Conservation (phyloP, 495 filamentous ascomycete genomes). For the Darksidea phi region DNA sequence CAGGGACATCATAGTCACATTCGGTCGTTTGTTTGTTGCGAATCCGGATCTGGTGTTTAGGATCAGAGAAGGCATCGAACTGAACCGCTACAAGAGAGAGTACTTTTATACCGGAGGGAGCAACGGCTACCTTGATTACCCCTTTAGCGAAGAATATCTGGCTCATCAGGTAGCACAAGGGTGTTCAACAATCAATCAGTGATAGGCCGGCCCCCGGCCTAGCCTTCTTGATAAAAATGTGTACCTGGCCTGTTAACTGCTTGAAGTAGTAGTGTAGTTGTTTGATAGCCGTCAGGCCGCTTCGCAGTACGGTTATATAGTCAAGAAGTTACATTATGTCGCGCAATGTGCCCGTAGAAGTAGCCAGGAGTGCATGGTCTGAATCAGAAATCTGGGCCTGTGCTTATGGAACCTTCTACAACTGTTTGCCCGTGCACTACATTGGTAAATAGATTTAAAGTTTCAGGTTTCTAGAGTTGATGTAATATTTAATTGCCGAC, state of each 20-base stretch:
- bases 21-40: conserved; percentile 65
- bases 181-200: background rate
- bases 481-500: too few relatives aligned
- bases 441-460: too few relatives aligned
- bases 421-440: too few relatives aligned
- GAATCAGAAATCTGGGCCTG: too few relatives aligned
- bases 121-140: conserved; percentile 66
- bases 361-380: too few relatives aligned
- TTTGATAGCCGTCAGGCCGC: too few relatives aligned
- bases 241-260: background rate
- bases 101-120: conserved; percentile 58
- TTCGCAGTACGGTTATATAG: too few relatives aligned
- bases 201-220: background rate
- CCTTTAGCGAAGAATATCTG: conserved; percentile 56
- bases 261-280: background rate
- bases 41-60: conserved; percentile 71
- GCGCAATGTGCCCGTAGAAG: too few relatives aligned
- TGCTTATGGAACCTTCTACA: too few relatives aligned
- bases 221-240: background rate
- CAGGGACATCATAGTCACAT: conserved; percentile 51
- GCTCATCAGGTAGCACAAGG: background rate
- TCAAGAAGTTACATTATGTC: too few relatives aligned
- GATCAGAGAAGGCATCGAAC: conserved; percentile 55
- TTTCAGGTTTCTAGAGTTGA: too few relatives aligned
- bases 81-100: conserved; percentile 56